Percentiles rank a stretch among this genome's conserved stretches.
Evolutionary conservation across 2,329 filamentous ascomycete genomes (phyloP).

Genomic region (Orbilia brochopaga): DNA sequence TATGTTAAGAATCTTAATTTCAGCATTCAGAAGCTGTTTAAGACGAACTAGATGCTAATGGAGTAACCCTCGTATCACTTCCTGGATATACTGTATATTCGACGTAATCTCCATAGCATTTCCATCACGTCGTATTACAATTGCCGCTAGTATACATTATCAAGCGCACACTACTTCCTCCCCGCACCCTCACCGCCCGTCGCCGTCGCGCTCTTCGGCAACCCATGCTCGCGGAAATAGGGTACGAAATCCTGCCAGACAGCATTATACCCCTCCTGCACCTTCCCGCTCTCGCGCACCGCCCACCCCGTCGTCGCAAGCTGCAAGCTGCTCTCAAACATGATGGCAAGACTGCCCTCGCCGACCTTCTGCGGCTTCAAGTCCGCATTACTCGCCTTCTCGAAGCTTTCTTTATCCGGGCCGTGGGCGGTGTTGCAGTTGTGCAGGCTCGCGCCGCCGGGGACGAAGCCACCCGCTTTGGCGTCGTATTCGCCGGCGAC

Average conservation of each 20-base stretch:
- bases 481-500: slow-evolving; percentile 69
- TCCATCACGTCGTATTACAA: too few relatives aligned
- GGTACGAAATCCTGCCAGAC: slow-evolving; percentile 75
- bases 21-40: too few relatives aligned
- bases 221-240: slow-evolving; percentile 61
- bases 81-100: too few relatives aligned
- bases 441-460: slow-evolving; percentile 69
- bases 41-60: too few relatives aligned
- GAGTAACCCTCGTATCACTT: too few relatives aligned
- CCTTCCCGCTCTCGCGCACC: slow-evolving; percentile 71
- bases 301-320: slow-evolving; percentile 76
- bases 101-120: too few relatives aligned
- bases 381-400: slow-evolving; percentile 64
- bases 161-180: too few relatives aligned
- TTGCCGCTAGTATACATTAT: too few relatives aligned
- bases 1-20: too few relatives aligned
- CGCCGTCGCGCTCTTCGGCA: slow-evolving; percentile 30
- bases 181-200: slow-evolving; percentile 23
- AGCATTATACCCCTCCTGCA: slow-evolving; percentile 75
- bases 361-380: slow-evolving; percentile 66
- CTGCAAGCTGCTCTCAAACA: slow-evolving; percentile 64
- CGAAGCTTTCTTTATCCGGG: slow-evolving; percentile 65
- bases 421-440: slow-evolving; percentile 76
- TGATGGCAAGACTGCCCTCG: slow-evolving; percentile 65
- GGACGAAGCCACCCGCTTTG: slow-evolving; percentile 66